Percentiles rank a stretch among this genome's conserved stretches.
phyloP scores from a whole-genome alignment of 345 rosid species.

The Euclidium syriacum region DNA sequence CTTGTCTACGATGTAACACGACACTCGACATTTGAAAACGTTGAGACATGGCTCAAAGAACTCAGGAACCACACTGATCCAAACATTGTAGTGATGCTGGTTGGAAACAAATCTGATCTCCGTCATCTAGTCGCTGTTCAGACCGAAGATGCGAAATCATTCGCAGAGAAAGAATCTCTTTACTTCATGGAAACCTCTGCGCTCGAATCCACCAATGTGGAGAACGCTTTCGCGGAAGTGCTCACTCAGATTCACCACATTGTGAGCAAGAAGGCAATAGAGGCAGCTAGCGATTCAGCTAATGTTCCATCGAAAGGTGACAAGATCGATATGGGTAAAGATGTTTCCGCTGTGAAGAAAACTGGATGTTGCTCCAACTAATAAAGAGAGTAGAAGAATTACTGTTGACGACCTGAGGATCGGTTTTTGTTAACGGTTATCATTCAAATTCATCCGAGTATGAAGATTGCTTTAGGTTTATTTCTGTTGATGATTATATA shows the following conservation, averaged over 20 bases:
- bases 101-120: slow-evolving; percentile 49
- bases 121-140: slow-evolving; percentile 52
- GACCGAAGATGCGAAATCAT: slow-evolving; percentile 41
- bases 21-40: slow-evolving; percentile 46
- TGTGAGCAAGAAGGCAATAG: slow-evolving; percentile 49
- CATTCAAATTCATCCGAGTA: slow-evolving; percentile 5
- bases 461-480: slow-evolving; percentile 21
- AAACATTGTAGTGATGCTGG: slow-evolving; percentile 52
- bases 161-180: slow-evolving; percentile 45
- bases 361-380: slow-evolving; percentile 31
- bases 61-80: slow-evolving; percentile 52
- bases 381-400: slow-evolving; percentile 6
- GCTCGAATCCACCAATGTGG: slow-evolving; percentile 46
- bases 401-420: slow-evolving; percentile 22
- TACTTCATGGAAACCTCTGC: slow-evolving; percentile 60
- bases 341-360: slow-evolving; percentile 40
- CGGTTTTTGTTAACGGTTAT: slow-evolving; percentile 10
- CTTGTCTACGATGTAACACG: slow-evolving; percentile 51
- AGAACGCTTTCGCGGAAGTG: slow-evolving; percentile 45
- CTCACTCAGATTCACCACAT: slow-evolving; percentile 45
- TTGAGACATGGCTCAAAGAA: slow-evolving; percentile 50
- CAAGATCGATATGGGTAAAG: slow-evolving; percentile 35
- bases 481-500: neutral
- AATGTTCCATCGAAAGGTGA: slow-evolving; percentile 32
- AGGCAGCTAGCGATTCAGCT: slow-evolving; percentile 27